Base-by-base conservation (phyloP, 306 rosid species). In the Echinosophora koreensis region DNA sequence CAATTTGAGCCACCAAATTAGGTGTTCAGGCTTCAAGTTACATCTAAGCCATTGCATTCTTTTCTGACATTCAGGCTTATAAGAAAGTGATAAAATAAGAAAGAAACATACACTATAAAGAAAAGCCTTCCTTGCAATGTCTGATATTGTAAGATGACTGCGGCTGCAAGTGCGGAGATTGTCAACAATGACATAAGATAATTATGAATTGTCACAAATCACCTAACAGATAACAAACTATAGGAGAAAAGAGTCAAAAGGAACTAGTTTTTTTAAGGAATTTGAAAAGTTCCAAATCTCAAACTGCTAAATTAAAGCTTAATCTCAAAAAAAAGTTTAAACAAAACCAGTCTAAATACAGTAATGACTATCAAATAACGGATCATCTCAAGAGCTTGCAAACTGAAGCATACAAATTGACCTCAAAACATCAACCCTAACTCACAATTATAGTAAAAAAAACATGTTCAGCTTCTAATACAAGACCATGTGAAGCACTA, bases 91-190 rank as follows among this genome's bases (percentile, higher is more conserved):
- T 13, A 63, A 17, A 50, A 69, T 42, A 74, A 52, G 60, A 68
- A 85, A 39, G 86, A 59, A 77, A 56, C 91, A 55, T 96, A 96
- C 99, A 80, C 99, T 96, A 77, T 88, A 86, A 80, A 96, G 99
- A 88, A 96, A 96, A 88, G 99, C 98, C 84, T 96, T 96, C 87
- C 99, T 86, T 35, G 99, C 99, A 79, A 96, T 84, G 72, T 96
- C 99, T 42, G 97, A 89, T 81, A 92, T 86, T 4, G 98, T 90
- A 84, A 91, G 96, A 49, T 91, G 95, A 73, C 83, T 84, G 56
- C 84, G 91, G 79, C 98, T 92, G 93, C 89, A 68, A 70, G 65
- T 77, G 66, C 30, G 42, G 47, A 69, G 61, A 69, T 49, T 63
- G 75, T 84, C 74, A 87, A 67, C 46, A 75, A 71, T 49, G 47